Percentiles rank a stretch among this genome's conserved stretches.
phyloP scores from a whole-genome alignment of 2,329 filamentous ascomycete species.

The Rutstroemia sydowiana region DNA sequence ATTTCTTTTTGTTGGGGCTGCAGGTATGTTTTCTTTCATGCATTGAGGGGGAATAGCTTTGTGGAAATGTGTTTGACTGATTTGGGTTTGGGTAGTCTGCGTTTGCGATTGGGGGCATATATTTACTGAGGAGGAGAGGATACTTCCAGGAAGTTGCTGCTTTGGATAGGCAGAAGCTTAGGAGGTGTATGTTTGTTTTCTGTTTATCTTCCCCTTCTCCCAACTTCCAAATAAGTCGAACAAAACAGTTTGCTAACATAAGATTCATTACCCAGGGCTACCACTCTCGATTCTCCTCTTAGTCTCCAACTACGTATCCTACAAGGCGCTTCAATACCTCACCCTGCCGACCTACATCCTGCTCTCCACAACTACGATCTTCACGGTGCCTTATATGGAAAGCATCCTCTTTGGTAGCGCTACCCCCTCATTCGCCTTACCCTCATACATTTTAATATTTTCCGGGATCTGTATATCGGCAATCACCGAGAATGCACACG shows the following conservation, averaged over 20 bases:
- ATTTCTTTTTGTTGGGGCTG: constrained; percentile 8
- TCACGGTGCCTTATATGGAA: constrained; percentile 5
- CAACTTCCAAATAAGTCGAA: background rate
- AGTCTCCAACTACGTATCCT: constrained; percentile 5
- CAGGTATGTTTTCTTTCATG: constrained; percentile 1
- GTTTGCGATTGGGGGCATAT: background rate
- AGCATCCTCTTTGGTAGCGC: constrained; percentile 4
- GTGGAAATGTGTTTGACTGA: background rate
- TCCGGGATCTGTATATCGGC: constrained; percentile 6
- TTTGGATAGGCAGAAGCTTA: constrained; percentile 1
- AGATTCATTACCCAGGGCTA: constrained; percentile 3
- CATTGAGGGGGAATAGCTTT: background rate
- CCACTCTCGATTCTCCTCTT: constrained; percentile 5
- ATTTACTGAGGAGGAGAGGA: constrained; percentile 1
- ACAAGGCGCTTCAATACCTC: constrained; percentile 9
- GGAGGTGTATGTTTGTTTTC: constrained; percentile 1
- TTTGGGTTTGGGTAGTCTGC: background rate
- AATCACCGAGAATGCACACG: constrained; percentile 6
- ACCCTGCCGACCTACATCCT: constrained; percentile 9
- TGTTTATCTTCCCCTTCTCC: background rate
- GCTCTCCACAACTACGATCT: constrained; percentile 8
- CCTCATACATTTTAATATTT: constrained; percentile 3
- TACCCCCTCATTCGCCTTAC: constrained; percentile 1
- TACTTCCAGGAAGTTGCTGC: constrained; percentile 1
- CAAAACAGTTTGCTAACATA: background rate